phyloP scores from a whole-genome alignment of 78 protist genomes.

The Thecamonas trahens region DNA sequence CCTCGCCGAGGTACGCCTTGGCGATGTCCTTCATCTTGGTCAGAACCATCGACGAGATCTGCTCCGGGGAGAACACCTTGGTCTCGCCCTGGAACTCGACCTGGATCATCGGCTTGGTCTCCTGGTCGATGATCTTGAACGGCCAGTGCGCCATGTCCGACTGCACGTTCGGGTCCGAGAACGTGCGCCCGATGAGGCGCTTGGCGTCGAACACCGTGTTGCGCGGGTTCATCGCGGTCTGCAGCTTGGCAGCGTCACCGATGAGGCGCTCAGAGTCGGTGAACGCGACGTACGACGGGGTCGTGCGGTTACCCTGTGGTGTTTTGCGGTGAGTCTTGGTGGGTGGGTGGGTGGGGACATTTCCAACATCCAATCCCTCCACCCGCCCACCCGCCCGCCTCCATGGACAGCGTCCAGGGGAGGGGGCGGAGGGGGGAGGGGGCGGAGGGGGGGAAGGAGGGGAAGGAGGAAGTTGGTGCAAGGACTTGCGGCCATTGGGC shows the following conservation, averaged over 20 bases:
- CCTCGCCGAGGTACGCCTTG: constrained; percentile 72
- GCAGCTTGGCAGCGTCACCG: constrained; percentile 96
- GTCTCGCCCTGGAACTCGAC: constrained; percentile 66
- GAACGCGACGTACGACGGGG: constrained; percentile 96
- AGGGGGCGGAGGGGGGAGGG: too few species aligned
- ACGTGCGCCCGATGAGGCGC: constrained; percentile 82
- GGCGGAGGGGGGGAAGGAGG: too few species aligned
- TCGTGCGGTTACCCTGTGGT: constrained; percentile 85
- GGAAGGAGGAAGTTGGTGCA: too few species aligned
- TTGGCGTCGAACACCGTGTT: constrained; percentile 95
- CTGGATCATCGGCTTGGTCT: constrained; percentile 46
- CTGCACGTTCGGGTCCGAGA: constrained; percentile 51
- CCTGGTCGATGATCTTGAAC: constrained; percentile 67
- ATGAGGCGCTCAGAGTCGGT: constrained; percentile 81
- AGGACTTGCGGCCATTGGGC: too few species aligned
- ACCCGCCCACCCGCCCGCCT: constrained; percentile 55
- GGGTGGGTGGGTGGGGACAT: too few species aligned
- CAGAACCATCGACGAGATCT: constrained; percentile 81
- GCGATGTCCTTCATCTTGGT: constrained; percentile 86
- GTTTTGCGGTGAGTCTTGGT: constrained; percentile 48
- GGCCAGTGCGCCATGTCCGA: constrained; percentile 81
- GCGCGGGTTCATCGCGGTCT: constrained; percentile 88
- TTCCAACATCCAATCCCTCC: constrained; percentile 46
- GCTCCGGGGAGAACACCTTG: constrained; percentile 72
- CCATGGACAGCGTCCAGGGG: too few species aligned